Conservation (phyloP, 306 rosid genomes). For the Albizia julibrissin region DNA sequence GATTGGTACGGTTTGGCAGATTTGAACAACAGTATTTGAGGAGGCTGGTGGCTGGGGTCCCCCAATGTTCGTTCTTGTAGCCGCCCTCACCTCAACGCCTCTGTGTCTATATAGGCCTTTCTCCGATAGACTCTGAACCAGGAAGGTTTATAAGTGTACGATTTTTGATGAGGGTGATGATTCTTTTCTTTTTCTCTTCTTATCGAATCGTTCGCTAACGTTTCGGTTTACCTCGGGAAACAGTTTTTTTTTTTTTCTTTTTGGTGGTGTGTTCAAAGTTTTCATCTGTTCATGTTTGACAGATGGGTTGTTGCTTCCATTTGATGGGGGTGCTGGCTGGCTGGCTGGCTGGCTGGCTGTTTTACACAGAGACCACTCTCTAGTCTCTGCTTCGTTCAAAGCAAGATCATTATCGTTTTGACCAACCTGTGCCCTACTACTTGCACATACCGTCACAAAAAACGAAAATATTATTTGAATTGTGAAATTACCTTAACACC, state of each 20-base stretch:
- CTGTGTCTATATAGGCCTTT: neutral
- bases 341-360: neutral
- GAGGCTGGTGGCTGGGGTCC: neutral
- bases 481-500: neutral
- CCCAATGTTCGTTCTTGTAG: neutral
- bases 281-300: constrained; percentile 14
- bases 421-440: neutral
- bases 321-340: neutral
- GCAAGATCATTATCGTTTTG: neutral
- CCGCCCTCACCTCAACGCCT: neutral
- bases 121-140: neutral
- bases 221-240: constrained; percentile 11
- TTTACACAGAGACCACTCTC: neutral
- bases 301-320: neutral
- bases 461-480: no score
- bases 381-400: neutral
- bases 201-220: neutral
- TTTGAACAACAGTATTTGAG: neutral
- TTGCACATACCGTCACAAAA: no score
- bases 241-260: neutral
- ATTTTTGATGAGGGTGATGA: neutral
- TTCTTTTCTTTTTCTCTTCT: neutral
- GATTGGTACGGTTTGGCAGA: constrained; percentile 18
- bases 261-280: constrained; percentile 31
- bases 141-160: constrained; percentile 22